Evolutionary conservation across 2,329 filamentous ascomycete genomes (phyloP).

Genomic region (Seiridium cupressi): DNA sequence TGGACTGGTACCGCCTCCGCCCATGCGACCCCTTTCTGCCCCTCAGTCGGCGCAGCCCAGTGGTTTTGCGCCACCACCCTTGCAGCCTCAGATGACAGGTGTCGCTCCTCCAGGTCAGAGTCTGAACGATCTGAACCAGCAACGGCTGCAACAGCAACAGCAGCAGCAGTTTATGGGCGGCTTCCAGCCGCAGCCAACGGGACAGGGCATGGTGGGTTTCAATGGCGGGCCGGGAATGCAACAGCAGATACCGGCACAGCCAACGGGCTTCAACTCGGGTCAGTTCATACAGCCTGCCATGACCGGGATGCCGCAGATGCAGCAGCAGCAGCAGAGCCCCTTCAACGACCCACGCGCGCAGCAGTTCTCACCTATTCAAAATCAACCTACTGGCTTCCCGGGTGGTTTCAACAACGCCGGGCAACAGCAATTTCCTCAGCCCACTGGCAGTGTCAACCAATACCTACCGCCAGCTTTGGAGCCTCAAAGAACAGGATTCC

Average conservation of each 20-base stretch:
- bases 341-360: slow-evolving; percentile 37
- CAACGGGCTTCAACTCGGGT: slow-evolving; percentile 31
- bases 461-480: slow-evolving; percentile 59
- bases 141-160: slow-evolving; percentile 62
- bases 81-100: slow-evolving; percentile 86
- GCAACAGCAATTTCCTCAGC: slow-evolving; percentile 32
- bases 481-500: slow-evolving; percentile 56
- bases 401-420: slow-evolving; percentile 31
- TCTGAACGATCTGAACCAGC: slow-evolving; percentile 68
- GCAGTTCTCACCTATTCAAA: slow-evolving; percentile 49
- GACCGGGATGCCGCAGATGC: slow-evolving; percentile 36
- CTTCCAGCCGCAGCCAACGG: slow-evolving; percentile 37
- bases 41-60: slow-evolving; percentile 77
- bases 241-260: slow-evolving; percentile 21
- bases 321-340: slow-evolving; percentile 29
- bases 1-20: slow-evolving; percentile 72
- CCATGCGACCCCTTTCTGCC: slow-evolving; percentile 79
- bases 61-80: slow-evolving; percentile 68
- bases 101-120: slow-evolving; percentile 75
- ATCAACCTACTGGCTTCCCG: slow-evolving; percentile 64
- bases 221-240: slow-evolving; percentile 33
- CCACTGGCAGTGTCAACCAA: slow-evolving; percentile 56
- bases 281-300: slow-evolving; percentile 44
- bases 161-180: slow-evolving; percentile 51
- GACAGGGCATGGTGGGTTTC: slow-evolving; percentile 37